Conservation (phyloP, 2,329 filamentous ascomycete species). For the Blumeria hordei region DNA sequence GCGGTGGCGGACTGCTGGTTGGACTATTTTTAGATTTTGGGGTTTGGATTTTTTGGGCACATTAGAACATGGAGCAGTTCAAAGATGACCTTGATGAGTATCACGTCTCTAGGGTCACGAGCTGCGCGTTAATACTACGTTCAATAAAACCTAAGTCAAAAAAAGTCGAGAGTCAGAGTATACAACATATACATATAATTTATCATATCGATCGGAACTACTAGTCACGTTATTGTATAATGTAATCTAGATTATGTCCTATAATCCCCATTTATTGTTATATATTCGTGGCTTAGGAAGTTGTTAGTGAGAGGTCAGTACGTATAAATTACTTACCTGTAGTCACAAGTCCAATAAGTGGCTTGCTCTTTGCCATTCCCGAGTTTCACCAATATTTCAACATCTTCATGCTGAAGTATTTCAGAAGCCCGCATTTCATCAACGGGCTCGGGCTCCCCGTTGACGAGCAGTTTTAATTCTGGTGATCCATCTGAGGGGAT, state of each 20-base stretch:
- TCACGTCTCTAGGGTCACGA: no score
- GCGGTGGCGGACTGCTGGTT: no score
- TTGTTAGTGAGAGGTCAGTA: slow-evolving; percentile 4
- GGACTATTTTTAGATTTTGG: no score
- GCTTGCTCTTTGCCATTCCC: slow-evolving; percentile 45
- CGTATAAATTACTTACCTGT: slow-evolving; percentile 35
- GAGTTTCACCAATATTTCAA: slow-evolving; percentile 54
- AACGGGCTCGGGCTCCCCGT: slow-evolving; percentile 58
- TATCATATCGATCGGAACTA: no score
- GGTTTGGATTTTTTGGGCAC: no score
- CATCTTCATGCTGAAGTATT: slow-evolving; percentile 53
- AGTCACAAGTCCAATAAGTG: slow-evolving; percentile 68
- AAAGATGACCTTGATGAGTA: no score
- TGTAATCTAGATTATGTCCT: slow-evolving; percentile 22
- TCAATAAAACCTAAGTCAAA: no score
- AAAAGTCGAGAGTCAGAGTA: no score
- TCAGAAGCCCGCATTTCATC: slow-evolving; percentile 54
- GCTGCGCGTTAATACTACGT: no score
- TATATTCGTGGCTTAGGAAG: slow-evolving; percentile 33
- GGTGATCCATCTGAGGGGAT: slow-evolving; percentile 51
- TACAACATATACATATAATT: no score
- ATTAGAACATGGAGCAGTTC: no score
- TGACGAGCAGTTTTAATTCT: slow-evolving; percentile 52
- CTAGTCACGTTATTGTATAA: no score
- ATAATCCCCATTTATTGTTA: slow-evolving; percentile 43